Conservation (phyloP, 768 basidiomycete genomes). For the Suillus luteus region DNA sequence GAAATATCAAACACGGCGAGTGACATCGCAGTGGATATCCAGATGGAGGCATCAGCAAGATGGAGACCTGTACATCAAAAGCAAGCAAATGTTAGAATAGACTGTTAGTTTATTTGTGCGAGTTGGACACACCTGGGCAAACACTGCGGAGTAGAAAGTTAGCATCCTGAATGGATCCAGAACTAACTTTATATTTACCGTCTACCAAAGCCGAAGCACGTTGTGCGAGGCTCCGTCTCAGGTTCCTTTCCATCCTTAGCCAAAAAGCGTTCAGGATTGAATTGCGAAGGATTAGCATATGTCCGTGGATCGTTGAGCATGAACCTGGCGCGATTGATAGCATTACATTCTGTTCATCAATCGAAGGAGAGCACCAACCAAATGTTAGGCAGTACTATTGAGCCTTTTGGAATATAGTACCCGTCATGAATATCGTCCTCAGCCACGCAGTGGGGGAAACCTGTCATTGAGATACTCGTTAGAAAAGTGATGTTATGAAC, state of each 20-base stretch:
- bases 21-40: background rate
- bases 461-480: background rate
- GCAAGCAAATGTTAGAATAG: background rate
- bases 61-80: background rate
- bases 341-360: background rate
- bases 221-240: background rate
- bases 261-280: background rate
- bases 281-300: background rate
- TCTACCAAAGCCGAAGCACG: background rate
- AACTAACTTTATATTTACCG: background rate
- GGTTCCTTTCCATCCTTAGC: background rate
- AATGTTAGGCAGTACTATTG: background rate
- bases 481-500: background rate
- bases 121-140: background rate
- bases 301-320: background rate
- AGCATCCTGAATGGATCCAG: background rate
- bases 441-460: background rate
- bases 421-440: background rate
- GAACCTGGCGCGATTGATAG: background rate
- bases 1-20: slow-evolving; percentile 2
- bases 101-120: background rate
- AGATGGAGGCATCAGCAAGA: background rate
- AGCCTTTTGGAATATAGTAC: background rate
- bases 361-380: background rate
- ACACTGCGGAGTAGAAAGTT: background rate